phyloP scores from a whole-genome alignment of 148 eudicot genomes.

The Vaccinium myrtillus region DNA sequence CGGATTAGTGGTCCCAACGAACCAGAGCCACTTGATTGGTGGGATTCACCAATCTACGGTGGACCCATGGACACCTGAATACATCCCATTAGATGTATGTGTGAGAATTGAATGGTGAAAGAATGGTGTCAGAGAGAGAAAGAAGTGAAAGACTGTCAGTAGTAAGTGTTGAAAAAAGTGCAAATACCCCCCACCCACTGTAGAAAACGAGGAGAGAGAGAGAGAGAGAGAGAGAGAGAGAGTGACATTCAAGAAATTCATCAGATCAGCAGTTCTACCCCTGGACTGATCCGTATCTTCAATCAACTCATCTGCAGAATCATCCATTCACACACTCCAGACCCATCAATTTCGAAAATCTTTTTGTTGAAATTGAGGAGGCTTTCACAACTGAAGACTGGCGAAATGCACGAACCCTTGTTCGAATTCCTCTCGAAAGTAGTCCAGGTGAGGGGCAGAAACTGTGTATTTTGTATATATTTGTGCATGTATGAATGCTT shows the following conservation, averaged over 20 bases:
- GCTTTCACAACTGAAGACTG: not conserved
- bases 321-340: not conserved
- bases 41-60: not conserved
- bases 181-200: not conserved
- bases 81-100: not conserved
- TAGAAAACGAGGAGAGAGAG: not conserved
- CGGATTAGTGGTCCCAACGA: too few species aligned
- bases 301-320: not conserved
- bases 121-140: not conserved
- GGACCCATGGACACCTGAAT: not conserved
- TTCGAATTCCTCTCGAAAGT: not conserved
- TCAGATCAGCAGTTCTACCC: not conserved
- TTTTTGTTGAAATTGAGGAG: slow-evolving; percentile 1
- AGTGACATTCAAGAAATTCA: not conserved
- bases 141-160: not conserved
- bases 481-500: not conserved
- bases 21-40: not conserved
- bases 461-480: not conserved
- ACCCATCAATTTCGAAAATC: not conserved
- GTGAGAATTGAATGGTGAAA: not conserved
- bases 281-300: not conserved
- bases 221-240: not conserved
- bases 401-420: slow-evolving; percentile 2
- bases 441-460: not conserved
- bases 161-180: not conserved